Base-by-base conservation (phyloP, 805 yeast genomes). In the Naumovozyma dairenensis region DNA sequence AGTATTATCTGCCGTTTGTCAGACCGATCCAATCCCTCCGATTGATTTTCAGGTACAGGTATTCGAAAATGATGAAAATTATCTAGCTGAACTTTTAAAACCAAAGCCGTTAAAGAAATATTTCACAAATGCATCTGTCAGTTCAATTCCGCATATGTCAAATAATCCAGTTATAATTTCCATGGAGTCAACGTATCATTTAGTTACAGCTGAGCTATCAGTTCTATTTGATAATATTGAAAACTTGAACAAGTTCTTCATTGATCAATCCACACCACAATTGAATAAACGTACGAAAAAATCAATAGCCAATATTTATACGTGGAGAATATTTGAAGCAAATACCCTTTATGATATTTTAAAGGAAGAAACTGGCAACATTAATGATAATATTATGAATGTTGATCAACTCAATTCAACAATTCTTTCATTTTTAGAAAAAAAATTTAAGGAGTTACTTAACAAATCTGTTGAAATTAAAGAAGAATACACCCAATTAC, bases 271-370 rank as follows among this genome's bases (percentile, higher is more conserved):
- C 16, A 42, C 44, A 3, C 25, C 37, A 8, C 36, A 49, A 6
- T 42, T 57, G 5, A 36, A 25, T 6, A 18, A 34, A 3, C 60
- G 64, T 29, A 47, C 62, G 2, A 43, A 39, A 5, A 37, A 29
- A 2, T 48, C 65, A 0, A 22, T 62, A 1, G 43, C 46, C 12
- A 40, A 48, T 31, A 37, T 51, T 12, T 51, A 57, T 27, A 55
- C 62, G 7, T 65, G 70, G 70, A 59, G 66, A 44, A 35, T 65
- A 15, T 33, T 51, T 10, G 67, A 63, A 34, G 43, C 47, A 5
- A 13, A 20, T 0, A 33, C 31, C 4, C 27, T 59, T 5, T 20
- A 26, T 10, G 36, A 41, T 6, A 40, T 50, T 8, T 6, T 45
- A 1, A 12, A 16, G 6, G 30, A 28, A 6, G 27, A 34, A 4